Evolutionary conservation across 78 protist genomes (phyloP), one percentile per base, ranked within the genome.

Genomic region (Speleostelium caveatum): DNA sequence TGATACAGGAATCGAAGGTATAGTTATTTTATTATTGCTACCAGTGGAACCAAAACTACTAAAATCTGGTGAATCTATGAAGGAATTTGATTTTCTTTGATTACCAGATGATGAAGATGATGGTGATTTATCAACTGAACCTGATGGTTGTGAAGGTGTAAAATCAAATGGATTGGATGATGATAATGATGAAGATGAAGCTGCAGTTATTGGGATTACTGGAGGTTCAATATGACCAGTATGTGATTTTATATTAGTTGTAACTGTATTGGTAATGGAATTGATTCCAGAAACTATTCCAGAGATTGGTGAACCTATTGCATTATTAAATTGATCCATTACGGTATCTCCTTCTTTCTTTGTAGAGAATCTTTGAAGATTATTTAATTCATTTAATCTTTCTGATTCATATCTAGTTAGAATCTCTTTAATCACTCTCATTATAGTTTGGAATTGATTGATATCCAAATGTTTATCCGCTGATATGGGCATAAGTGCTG

Each of bases 341-440:
- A 24, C 65, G 10, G 10, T 10, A 16, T 73, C 79, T 3, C 28
- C 17, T 45, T 45, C 53, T 45, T 45, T 45, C 10, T 45, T 45
- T 26, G 41, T 75, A 12, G 85, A 38, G 69, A 26, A 75, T 75
- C 85, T 3, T 6, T 38, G 22, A 12, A 83, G 69, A 69, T 83
- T 83, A 26, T 62, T 56, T 38, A 83, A 24, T 71, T 83, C 91
- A 45, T 69, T 83, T 7, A 60, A 3, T 26, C 91, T 32, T 30
- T 83, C 91, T 24, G 32, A 30, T 60, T 83, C 91, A 71, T 83
- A 83, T 1, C 79, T 59, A 33, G 26, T 58, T 33, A 83, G 26
- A 33, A 83, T 74, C 12, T 83, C 91, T 69, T 62, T 83, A 66
- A 83, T 63, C 1, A 83, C 91, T 28, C 24, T 67, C 91, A 83